phyloP scores from a whole-genome alignment of 75 land plant species.

The Pinus taeda region DNA sequence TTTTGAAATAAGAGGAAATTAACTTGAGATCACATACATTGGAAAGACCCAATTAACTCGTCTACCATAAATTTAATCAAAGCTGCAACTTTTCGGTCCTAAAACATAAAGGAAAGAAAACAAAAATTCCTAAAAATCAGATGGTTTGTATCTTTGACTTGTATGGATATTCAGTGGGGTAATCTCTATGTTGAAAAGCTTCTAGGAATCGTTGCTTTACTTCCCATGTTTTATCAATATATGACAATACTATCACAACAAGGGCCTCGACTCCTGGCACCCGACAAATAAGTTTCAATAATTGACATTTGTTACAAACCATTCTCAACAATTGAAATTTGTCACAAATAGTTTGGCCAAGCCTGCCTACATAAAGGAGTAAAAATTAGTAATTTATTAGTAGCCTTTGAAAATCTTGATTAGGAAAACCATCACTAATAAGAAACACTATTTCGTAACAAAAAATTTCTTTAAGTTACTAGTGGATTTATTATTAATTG shows the following conservation, averaged over 20 bases:
- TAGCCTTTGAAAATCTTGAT: too few relatives aligned
- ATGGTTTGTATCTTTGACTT: constrained; percentile 22
- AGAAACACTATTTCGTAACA: too few relatives aligned
- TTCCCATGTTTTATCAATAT: constrained; percentile 27
- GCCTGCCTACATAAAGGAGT: too few relatives aligned
- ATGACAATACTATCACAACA: constrained; percentile 26
- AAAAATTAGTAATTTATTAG: too few relatives aligned
- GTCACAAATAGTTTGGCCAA: too few relatives aligned
- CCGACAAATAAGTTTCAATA: background rate
- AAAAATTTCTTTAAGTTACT: too few relatives aligned
- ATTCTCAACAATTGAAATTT: too few relatives aligned
- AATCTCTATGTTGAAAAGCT: constrained; percentile 16
- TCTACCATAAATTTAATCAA: background rate
- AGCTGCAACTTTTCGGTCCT: background rate
- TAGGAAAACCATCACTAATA: too few relatives aligned
- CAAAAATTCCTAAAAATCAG: constrained; percentile 6
- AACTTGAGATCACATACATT: constrained; percentile 36
- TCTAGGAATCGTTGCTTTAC: constrained; percentile 15
- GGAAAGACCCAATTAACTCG: too few relatives aligned
- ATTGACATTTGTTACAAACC: too few relatives aligned
- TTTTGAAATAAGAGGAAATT: constrained; percentile 91
- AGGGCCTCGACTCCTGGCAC: constrained; percentile 28
- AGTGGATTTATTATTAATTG: too few relatives aligned
- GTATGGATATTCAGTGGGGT: constrained; percentile 21
- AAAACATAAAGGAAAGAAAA: constrained; percentile 3